phyloP scores from a whole-genome alignment of 208 protist genomes.

The Trypanosoma cruzi region DNA sequence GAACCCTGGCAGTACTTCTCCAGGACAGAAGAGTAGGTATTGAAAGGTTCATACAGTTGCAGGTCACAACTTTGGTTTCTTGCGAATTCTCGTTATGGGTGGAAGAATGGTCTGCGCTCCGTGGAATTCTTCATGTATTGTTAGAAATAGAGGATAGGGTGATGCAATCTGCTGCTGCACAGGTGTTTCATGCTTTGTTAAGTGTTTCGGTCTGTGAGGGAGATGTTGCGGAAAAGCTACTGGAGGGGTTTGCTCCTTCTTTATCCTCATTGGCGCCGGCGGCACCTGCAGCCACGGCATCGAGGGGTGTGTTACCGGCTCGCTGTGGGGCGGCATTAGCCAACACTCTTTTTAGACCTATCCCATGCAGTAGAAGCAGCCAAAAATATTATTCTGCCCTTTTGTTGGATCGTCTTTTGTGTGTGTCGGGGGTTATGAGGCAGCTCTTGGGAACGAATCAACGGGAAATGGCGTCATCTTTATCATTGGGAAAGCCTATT shows the following conservation, averaged over 20 bases:
- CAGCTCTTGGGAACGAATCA: constrained; percentile 26
- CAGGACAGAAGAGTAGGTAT: constrained; percentile 34
- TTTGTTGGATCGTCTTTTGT: constrained; percentile 49
- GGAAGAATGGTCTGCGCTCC: constrained; percentile 36
- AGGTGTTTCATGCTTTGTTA: constrained; percentile 45
- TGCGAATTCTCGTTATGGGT: neutral
- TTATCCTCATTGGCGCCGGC: constrained; percentile 29
- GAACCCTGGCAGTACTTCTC: constrained; percentile 56
- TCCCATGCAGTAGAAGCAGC: neutral
- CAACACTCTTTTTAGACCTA: constrained; percentile 22
- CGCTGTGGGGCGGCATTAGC: constrained; percentile 31
- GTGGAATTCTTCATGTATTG: constrained; percentile 61
- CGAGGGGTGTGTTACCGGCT: constrained; percentile 15
- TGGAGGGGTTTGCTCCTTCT: constrained; percentile 26
- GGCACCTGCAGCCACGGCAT: constrained; percentile 1
- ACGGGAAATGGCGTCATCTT: neutral
- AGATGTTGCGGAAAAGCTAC: constrained; percentile 7
- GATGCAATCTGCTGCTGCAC: constrained; percentile 45
- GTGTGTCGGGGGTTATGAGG: constrained; percentile 27
- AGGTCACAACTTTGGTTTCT: constrained; percentile 28
- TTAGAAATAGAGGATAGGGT: constrained; percentile 56
- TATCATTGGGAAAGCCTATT: neutral
- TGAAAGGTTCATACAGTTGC: constrained; percentile 46
- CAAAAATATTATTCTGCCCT: constrained; percentile 80
- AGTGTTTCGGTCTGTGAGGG: constrained; percentile 31